A percentile compares a stretch with the other conserved stretches of the same genome.
phyloP scores from a whole-genome alignment of 805 yeast species.

The Kuraishia borneana region DNA sequence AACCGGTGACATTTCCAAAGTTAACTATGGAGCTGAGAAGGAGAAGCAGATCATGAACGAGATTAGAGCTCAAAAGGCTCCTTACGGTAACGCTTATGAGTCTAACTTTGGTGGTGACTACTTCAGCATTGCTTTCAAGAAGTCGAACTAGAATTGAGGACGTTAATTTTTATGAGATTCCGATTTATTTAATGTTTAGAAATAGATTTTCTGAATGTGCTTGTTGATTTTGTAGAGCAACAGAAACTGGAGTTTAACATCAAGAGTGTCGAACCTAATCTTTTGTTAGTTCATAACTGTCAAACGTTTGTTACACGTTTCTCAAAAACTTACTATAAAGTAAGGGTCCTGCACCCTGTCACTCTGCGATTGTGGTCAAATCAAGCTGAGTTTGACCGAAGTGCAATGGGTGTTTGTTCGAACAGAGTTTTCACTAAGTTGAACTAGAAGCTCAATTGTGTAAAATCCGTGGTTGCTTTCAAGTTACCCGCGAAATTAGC shows the following conservation, averaged over 20 bases:
- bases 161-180: background rate
- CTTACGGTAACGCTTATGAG: conserved; percentile 17
- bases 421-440: too few relatives aligned
- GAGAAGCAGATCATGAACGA: conserved; percentile 26
- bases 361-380: too few relatives aligned
- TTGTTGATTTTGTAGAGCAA: background rate
- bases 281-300: too few relatives aligned
- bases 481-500: too few relatives aligned
- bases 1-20: conserved; percentile 18
- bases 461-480: too few relatives aligned
- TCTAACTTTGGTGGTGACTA: conserved; percentile 17
- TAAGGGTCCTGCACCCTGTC: too few relatives aligned
- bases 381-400: too few relatives aligned
- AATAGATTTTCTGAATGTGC: background rate
- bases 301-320: too few relatives aligned
- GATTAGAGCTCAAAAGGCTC: conserved; percentile 16
- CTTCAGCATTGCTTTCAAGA: conserved; percentile 18
- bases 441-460: too few relatives aligned
- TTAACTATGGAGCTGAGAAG: conserved; percentile 26
- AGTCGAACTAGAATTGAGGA: background rate
- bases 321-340: too few relatives aligned
- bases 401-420: too few relatives aligned
- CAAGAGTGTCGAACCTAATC: background rate
- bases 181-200: background rate
- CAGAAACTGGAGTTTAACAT: background rate